Percentiles rank a stretch among this genome's conserved stretches.
Conservation (phyloP, 2,329 filamentous ascomycete species). For the Ophiobolus disseminans region DNA sequence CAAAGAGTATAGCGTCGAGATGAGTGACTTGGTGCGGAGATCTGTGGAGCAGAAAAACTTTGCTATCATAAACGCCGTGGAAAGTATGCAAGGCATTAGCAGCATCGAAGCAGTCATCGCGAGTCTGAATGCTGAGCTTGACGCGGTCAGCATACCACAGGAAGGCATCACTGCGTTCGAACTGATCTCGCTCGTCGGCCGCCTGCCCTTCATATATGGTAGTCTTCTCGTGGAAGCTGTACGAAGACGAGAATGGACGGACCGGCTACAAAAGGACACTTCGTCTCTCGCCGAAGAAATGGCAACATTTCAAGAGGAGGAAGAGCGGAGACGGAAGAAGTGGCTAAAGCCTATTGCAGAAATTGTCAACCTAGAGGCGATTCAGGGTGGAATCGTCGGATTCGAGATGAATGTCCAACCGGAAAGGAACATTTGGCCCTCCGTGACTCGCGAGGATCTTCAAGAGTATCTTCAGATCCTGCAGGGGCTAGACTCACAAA, state of each 20-base stretch:
- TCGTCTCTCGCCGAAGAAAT: slow-evolving; percentile 90
- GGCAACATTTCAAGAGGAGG: slow-evolving; percentile 89
- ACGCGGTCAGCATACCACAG: slow-evolving; percentile 72
- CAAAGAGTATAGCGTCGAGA: slow-evolving; percentile 63
- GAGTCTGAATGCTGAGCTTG: slow-evolving; percentile 74
- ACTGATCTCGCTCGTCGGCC: slow-evolving; percentile 77
- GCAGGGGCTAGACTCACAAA: slow-evolving; percentile 69
- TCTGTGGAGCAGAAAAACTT: slow-evolving; percentile 69
- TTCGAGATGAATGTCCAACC: slow-evolving; percentile 87
- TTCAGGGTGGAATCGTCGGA: slow-evolving; percentile 74
- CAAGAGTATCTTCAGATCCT: slow-evolving; percentile 74
- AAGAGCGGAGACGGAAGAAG: slow-evolving; percentile 83
- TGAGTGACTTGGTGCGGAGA: slow-evolving; percentile 61
- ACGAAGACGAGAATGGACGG: slow-evolving; percentile 83
- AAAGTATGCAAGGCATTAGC: slow-evolving; percentile 83
- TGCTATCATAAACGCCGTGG: slow-evolving; percentile 69
- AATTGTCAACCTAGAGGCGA: slow-evolving; percentile 69
- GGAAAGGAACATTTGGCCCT: slow-evolving; percentile 81
- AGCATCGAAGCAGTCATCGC: slow-evolving; percentile 78
- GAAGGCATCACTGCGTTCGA: slow-evolving; percentile 84
- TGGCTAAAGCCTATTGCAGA: slow-evolving; percentile 88
- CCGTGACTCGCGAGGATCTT: slow-evolving; percentile 76
- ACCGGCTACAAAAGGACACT: slow-evolving; percentile 88
- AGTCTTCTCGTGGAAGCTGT: slow-evolving; percentile 87
- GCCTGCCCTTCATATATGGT: slow-evolving; percentile 88